These are phyloP conservation scores for Phytophthora pistaciae DNA, from an alignment of 352 stramenopile species.

Conservation along the genomic window DNA sequence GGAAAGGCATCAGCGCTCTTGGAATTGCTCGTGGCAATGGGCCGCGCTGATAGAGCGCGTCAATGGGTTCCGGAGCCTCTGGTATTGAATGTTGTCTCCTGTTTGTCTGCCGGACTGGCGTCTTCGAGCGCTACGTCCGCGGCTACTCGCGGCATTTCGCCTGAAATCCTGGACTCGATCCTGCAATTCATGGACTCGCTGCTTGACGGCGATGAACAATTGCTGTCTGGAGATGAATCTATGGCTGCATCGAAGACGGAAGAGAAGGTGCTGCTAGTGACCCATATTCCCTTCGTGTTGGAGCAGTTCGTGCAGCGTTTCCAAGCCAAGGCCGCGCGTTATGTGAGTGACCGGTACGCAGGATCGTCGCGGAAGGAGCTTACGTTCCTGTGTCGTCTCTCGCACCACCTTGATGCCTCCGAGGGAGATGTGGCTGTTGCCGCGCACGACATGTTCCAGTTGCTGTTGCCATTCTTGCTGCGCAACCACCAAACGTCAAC, in stretches of 20 bases:
- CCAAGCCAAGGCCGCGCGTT: slow-evolving; percentile 81
- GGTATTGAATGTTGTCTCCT: slow-evolving; percentile 67
- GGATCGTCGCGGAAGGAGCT: slow-evolving; percentile 88
- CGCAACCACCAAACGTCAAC: slow-evolving; percentile 82
- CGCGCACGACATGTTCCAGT: slow-evolving; percentile 85
- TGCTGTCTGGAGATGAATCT: slow-evolving; percentile 33
- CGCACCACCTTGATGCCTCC: slow-evolving; percentile 64
- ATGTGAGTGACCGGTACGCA: slow-evolving; percentile 76
- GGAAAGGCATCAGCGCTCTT: slow-evolving; percentile 81
- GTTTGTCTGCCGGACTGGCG: slow-evolving; percentile 67
- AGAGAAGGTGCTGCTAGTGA: slow-evolving; percentile 49
- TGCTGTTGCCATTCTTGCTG: slow-evolving; percentile 85
- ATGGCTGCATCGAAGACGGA: slow-evolving; percentile 13
- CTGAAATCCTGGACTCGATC: slow-evolving; percentile 74
- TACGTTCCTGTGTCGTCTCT: slow-evolving; percentile 81
- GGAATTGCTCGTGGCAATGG: slow-evolving; percentile 77
- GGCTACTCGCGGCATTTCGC: slow-evolving; percentile 57
- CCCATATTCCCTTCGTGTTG: slow-evolving; percentile 83
- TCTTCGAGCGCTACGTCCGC: slow-evolving; percentile 31
- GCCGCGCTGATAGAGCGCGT: slow-evolving; percentile 50
- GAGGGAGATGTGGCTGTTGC: slow-evolving; percentile 38
- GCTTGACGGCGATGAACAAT: slow-evolving; percentile 74
- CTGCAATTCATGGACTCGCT: slow-evolving; percentile 83
- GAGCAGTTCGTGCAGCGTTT: slow-evolving; percentile 86
- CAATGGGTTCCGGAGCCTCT: slow-evolving; percentile 46